These are phyloP conservation scores for Coemansia sp. DNA, from an alignment of 371 early-diverging fungal species.

Conservation along the genomic window DNA sequence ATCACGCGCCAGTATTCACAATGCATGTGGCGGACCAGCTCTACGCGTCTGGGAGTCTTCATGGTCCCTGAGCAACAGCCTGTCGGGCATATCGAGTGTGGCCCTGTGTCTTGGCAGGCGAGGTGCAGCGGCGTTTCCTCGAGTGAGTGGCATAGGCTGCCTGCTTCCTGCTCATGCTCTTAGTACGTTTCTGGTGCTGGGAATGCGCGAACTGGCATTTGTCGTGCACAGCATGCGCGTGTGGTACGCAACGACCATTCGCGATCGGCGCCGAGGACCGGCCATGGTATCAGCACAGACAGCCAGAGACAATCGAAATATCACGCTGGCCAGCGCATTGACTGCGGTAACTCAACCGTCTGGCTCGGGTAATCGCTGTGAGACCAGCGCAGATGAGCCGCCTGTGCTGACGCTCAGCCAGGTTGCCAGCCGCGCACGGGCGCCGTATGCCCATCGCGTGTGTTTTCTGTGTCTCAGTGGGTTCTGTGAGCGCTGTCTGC, in stretches of 20 bases:
- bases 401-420: neutral
- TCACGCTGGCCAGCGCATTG: constrained; percentile 10
- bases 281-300: constrained; percentile 14
- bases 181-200: constrained; percentile 15
- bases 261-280: constrained; percentile 41
- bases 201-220: constrained; percentile 25
- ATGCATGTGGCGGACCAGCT: too few species aligned
- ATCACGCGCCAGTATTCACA: neutral
- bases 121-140: neutral
- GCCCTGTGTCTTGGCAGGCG: neutral
- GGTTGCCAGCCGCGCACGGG: constrained; percentile 4
- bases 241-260: constrained; percentile 40
- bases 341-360: neutral
- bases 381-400: neutral
- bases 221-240: constrained; percentile 34
- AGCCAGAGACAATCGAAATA: neutral
- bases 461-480: constrained; percentile 48
- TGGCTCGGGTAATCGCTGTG: neutral
- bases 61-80: neutral
- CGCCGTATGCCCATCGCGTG: constrained; percentile 35
- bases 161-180: constrained; percentile 30
- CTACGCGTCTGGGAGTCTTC: neutral
- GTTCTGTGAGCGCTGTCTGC: constrained; percentile 42
- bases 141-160: neutral
- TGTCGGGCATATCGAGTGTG: neutral